phyloP scores from a whole-genome alignment of 116 monocot species.

The Iris pallida region DNA sequence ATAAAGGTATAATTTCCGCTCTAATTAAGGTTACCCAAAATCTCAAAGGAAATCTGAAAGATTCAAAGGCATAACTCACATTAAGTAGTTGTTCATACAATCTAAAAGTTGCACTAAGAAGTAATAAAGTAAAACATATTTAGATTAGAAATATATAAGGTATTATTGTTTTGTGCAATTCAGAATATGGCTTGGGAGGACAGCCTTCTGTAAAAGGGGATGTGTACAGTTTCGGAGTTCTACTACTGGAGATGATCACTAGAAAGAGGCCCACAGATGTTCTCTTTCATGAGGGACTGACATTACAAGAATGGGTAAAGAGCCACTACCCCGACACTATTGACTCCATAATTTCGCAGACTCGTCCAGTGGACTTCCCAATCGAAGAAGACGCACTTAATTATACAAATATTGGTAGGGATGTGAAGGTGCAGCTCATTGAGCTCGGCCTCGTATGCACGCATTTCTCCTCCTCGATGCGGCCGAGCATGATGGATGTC shows the following conservation, averaged over 20 bases:
- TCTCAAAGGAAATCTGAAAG: too few species aligned
- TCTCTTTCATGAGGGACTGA: conserved; percentile 51
- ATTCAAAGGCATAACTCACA: too few species aligned
- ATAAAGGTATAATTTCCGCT: too few species aligned
- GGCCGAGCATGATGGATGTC: conserved; percentile 77
- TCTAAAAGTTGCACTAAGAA: too few species aligned
- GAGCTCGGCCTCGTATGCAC: conserved; percentile 76
- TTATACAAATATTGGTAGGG: conserved; percentile 19
- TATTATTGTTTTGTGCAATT: not conserved
- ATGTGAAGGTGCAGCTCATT: conserved; percentile 38
- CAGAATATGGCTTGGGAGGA: conserved; percentile 85
- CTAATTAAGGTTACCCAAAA: too few species aligned
- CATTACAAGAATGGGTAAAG: conserved; percentile 73
- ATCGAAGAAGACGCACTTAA: not conserved
- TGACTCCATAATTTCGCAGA: conserved; percentile 19
- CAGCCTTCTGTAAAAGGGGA: conserved; percentile 70
- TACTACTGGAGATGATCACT: conserved; percentile 64
- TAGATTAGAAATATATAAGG: too few species aligned
- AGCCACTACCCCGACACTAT: conserved; percentile 40
- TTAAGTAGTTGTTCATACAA: too few species aligned
- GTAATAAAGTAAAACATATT: too few species aligned
- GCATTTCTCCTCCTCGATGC: conserved; percentile 38
- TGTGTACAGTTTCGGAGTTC: conserved; percentile 83
- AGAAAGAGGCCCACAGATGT: conserved; percentile 63
- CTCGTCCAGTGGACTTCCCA: conserved; percentile 7